A percentile compares a stretch with the other conserved stretches of the same genome.
These are phyloP conservation scores for Vinca minor DNA, from an alignment of 257 asterid genomes.

Conservation along the genomic window DNA sequence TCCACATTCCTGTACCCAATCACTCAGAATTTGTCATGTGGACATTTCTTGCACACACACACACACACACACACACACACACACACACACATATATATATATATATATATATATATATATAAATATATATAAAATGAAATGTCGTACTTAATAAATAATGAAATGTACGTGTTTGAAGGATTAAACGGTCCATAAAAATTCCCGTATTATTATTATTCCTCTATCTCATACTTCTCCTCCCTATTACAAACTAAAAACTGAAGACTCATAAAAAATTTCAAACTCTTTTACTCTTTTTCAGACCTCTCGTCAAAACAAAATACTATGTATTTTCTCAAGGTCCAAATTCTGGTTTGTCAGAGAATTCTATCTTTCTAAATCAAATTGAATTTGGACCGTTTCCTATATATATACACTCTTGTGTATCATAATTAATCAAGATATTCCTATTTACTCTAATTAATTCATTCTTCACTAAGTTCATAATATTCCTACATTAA, in stretches of 20 bases:
- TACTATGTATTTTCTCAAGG: constrained; percentile 20
- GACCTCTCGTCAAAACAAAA: constrained; percentile 32
- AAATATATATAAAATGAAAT: no score
- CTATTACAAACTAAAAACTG: no score
- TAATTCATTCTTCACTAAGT: no score
- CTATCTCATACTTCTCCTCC: no score
- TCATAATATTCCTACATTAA: background rate
- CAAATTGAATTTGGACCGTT: constrained; percentile 9
- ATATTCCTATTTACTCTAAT: no score
- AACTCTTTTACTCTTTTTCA: constrained; percentile 39
- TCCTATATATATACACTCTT: constrained; percentile 19
- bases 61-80: no score
- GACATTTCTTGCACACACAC: no score
- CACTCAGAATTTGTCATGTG: no score
- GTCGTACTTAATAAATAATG: background rate
- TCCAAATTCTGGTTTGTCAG: constrained; percentile 34
- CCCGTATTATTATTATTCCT: no score
- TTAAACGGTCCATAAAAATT: constrained; percentile 26
- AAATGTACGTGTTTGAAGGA: constrained; percentile 75
- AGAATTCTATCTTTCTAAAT: constrained; percentile 25
- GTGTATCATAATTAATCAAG: constrained; percentile 12
- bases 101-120: no score
- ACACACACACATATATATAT: no score
- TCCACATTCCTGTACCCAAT: no score
- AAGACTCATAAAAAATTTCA: constrained; percentile 7